Evolutionary conservation across 1,284 basidiomycete species (phyloP).

Genomic region (Uromyces viciae-fabae): DNA sequence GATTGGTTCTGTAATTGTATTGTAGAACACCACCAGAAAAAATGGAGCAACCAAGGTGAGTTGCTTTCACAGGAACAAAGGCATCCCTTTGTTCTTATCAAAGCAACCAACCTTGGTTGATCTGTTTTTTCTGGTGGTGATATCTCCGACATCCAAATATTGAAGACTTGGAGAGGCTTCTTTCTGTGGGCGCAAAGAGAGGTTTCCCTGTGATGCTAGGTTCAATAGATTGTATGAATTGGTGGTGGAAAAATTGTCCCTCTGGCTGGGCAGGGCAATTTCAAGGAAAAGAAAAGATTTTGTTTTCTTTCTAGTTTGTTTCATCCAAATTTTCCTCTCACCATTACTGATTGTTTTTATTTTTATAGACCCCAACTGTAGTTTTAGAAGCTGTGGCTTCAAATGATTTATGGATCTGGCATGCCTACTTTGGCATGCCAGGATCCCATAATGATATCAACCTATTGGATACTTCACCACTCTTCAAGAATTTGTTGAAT

Average conservation of each 20-base stretch:
- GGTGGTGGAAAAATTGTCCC: slow-evolving; percentile 30
- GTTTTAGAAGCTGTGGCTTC: slow-evolving; percentile 5
- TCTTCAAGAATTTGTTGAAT: neutral
- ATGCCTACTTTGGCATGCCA: slow-evolving; percentile 5
- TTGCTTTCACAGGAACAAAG: too few species aligned
- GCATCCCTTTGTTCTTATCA: too few species aligned
- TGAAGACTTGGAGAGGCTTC: neutral
- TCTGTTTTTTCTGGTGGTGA: neutral
- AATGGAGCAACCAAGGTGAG: too few species aligned
- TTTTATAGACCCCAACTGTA: neutral
- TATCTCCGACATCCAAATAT: neutral
- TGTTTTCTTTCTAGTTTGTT: neutral
- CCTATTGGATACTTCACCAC: neutral
- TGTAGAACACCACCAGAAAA: too few species aligned
- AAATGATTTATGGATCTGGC: slow-evolving; percentile 6
- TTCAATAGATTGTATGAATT: slow-evolving; percentile 11
- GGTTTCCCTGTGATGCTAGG: slow-evolving; percentile 11
- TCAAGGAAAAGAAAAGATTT: slow-evolving; percentile 26
- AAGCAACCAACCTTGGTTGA: neutral
- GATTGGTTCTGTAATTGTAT: neutral
- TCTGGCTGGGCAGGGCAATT: slow-evolving; percentile 4
- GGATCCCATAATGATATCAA: slow-evolving; percentile 24
- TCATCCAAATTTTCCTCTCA: neutral
- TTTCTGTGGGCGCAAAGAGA: neutral
- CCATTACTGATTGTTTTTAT: neutral